phyloP scores from a whole-genome alignment of 2,329 filamentous ascomycete species.

The Colletotrichum tropicale region DNA sequence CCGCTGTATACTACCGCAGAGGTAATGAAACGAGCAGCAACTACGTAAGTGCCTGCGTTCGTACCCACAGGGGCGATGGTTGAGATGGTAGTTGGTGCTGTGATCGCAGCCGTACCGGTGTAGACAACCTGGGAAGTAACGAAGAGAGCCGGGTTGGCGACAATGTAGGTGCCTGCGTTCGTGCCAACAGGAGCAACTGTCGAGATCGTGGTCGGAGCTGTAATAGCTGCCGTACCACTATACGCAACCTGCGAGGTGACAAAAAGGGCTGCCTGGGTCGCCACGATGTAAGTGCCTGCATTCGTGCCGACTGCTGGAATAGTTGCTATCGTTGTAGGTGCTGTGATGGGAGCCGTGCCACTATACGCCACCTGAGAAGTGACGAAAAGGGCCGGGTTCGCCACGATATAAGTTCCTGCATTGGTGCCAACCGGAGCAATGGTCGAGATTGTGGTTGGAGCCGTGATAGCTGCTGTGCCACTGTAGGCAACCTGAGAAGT shows the following conservation, averaged over 20 bases:
- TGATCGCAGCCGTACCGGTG: slow-evolving; percentile 2
- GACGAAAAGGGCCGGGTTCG: not conserved
- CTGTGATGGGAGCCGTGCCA: not conserved
- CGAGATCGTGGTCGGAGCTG: not conserved
- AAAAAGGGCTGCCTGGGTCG: not conserved
- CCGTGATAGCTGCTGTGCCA: not conserved
- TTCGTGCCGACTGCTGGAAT: not conserved
- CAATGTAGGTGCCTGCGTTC: slow-evolving; percentile 7
- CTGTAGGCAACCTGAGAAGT: not conserved
- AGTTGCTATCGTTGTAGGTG: not conserved
- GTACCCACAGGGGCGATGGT: slow-evolving; percentile 1
- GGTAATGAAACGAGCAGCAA: not conserved
- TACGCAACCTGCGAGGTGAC: not conserved
- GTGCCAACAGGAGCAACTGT: slow-evolving; percentile 4
- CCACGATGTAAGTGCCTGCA: slow-evolving; percentile 10
- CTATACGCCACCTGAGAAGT: not conserved
- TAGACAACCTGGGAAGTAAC: not conserved
- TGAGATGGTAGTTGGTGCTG: not conserved
- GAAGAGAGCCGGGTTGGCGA: not conserved
- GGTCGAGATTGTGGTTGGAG: not conserved
- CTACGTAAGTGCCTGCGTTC: not conserved
- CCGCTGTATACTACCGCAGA: not conserved
- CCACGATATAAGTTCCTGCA: slow-evolving; percentile 11
- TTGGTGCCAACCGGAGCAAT: not conserved
- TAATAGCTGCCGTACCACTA: not conserved